Conservation (phyloP, 441 rosid species). For the Theobroma grandiflorum region DNA sequence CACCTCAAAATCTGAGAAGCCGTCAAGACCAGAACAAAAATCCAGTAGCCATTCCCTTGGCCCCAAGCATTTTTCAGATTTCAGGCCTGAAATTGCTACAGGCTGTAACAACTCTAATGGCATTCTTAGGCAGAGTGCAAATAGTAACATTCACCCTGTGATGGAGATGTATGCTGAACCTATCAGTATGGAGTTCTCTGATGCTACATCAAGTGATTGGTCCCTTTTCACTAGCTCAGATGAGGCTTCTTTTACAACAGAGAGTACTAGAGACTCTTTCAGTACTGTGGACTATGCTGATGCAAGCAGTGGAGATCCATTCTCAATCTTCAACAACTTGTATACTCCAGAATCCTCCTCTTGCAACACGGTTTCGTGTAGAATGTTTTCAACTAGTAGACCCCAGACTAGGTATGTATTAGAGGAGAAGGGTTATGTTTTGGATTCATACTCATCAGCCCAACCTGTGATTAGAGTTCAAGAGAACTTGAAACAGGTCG, state of each 20-base stretch:
- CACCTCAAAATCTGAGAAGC: slow-evolving; percentile 41
- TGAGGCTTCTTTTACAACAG: slow-evolving; percentile 91
- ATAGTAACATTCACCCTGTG: slow-evolving; percentile 30
- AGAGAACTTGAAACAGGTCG: slow-evolving; percentile 34
- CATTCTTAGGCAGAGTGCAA: slow-evolving; percentile 29
- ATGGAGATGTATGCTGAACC: slow-evolving; percentile 36
- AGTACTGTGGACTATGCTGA: slow-evolving; percentile 75
- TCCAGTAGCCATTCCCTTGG: slow-evolving; percentile 35
- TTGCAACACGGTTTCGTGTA: slow-evolving; percentile 58
- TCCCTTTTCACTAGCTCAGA: slow-evolving; percentile 91
- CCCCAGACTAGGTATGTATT: slow-evolving; percentile 57
- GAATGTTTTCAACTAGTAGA: slow-evolving; percentile 56
- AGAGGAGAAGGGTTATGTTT: slow-evolving; percentile 58
- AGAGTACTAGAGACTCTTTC: slow-evolving; percentile 86
- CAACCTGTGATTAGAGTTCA: slow-evolving; percentile 32
- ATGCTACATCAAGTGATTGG: slow-evolving; percentile 82
- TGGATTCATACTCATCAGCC: slow-evolving; percentile 46
- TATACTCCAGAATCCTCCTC: slow-evolving; percentile 49
- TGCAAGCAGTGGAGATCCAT: slow-evolving; percentile 56
- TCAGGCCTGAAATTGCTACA: slow-evolving; percentile 29
- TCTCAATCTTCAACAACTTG: slow-evolving; percentile 62
- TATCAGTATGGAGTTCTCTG: slow-evolving; percentile 47
- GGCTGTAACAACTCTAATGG: slow-evolving; percentile 29
- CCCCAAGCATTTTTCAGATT: slow-evolving; percentile 33
- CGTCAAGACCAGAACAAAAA: slow-evolving; percentile 49